Base-by-base conservation (phyloP, 1,139 yeast species). In the Ogataea hybrid region DNA sequence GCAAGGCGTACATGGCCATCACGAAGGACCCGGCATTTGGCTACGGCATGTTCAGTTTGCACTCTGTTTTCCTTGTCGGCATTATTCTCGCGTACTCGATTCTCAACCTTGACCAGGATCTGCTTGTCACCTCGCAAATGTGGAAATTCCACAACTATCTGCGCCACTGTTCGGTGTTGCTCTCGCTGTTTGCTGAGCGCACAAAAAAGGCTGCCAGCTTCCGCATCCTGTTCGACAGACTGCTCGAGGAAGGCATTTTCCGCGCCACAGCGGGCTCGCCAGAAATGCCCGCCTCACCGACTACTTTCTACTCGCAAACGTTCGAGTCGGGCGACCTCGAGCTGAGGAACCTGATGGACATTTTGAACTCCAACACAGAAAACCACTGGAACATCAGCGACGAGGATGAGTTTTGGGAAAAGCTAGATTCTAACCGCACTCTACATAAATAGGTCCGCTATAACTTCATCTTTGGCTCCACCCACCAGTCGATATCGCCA, bases 401-500 rank as follows among this genome's bases (percentile, higher is more conserved):
- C 23, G 48, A 45, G 6, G 48, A 45, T 14, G 48, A 45, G 3
- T 39, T 45, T 28, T 45, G 47, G 48, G 34, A 34, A 10, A 39
- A 33, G 10, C 22, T 39, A 11, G 38, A 39, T 15, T 8, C 28
- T 5, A 28, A 20, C 11, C 23, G n/a, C n/a, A 2, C 7, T 20
- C 21, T 20, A 15, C 28, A n/a, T 23, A 8, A 8, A 32, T 21
- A 21, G 4, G 2, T 18, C 21, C 38, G 14, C 21, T 20, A 20
- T 20, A 38, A n/a, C 12, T 35, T 38, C n/a, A 37, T 3, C 25
- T 41, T 40, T 17, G 29, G 52, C 47, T 42, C 46, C 18, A 32
- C 38, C 32, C 39, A 32, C 67, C 64, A 66, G 20, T 61, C 54
- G 8, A 66, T 50, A 14, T 64, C 56, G n/a, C 52, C 48, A 29